These are phyloP conservation scores for Gymnopus androsaceus DNA, from an alignment of 1,284 basidiomycete species.

Conservation along the genomic window DNA sequence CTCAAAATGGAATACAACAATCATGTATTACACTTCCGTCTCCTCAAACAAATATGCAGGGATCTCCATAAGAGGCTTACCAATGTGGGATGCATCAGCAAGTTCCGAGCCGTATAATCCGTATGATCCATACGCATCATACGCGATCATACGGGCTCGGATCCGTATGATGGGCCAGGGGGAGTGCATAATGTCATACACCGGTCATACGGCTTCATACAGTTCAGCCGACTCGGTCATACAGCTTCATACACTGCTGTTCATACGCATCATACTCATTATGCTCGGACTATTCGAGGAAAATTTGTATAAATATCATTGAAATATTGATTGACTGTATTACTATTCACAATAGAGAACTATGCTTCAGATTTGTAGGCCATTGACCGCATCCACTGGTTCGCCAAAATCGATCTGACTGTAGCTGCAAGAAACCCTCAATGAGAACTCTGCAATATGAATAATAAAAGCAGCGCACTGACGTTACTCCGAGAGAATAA, in stretches of 20 bases:
- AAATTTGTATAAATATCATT: background rate
- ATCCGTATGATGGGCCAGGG: background rate
- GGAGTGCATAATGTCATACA: background rate
- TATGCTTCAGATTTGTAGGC: background rate
- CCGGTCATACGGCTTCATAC: background rate
- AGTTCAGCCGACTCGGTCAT: background rate
- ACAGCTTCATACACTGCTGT: background rate
- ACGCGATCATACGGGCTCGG: background rate
- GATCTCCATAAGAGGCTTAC: too few species aligned
- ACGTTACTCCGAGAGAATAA: background rate
- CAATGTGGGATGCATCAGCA: conserved; percentile 8
- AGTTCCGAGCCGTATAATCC: background rate
- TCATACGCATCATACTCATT: background rate
- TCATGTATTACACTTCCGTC: too few species aligned
- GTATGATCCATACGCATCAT: background rate
- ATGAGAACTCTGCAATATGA: background rate
- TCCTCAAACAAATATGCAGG: too few species aligned
- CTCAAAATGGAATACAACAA: too few species aligned
- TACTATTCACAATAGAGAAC: too few species aligned
- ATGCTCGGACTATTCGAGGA: background rate
- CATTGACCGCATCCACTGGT: too few species aligned
- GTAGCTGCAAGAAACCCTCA: too few species aligned
- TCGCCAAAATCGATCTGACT: background rate
- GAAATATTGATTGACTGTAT: too few species aligned
- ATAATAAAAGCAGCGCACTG: background rate